These are phyloP conservation scores for Nemania sp. DNA, from an alignment of 2,329 filamentous ascomycete species.

Conservation along the genomic window DNA sequence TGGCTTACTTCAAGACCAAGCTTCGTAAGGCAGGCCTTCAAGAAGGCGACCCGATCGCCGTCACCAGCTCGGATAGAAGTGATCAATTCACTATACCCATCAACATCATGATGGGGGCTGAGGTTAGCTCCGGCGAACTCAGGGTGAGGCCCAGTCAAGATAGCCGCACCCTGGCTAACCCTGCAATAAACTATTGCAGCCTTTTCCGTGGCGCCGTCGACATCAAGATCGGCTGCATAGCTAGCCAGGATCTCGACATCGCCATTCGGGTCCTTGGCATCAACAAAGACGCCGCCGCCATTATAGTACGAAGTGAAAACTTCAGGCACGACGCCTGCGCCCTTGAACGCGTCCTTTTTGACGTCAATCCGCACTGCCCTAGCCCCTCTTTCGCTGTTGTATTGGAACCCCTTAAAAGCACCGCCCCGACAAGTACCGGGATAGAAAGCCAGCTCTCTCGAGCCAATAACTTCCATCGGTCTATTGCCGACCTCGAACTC, in stretches of 20 bases:
- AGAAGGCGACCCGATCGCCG: conserved; percentile 68
- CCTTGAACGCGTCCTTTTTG: conserved; percentile 59
- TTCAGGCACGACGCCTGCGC: conserved; percentile 55
- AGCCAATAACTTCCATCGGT: conserved; percentile 80
- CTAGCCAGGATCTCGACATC: conserved; percentile 82
- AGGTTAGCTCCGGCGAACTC: conserved; percentile 90
- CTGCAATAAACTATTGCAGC: conserved; percentile 85
- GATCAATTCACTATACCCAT: conserved; percentile 72
- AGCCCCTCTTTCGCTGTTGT: conserved; percentile 84
- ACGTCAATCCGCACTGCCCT: conserved; percentile 70
- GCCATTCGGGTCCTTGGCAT: conserved; percentile 61
- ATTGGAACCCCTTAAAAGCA: conserved; percentile 87
- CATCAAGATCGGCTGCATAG: conserved; percentile 73
- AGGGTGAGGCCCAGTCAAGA: conserved; percentile 88
- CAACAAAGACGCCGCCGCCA: conserved; percentile 90
- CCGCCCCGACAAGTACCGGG: conserved; percentile 83
- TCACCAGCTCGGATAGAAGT: conserved; percentile 70
- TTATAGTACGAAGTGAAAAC: conserved; percentile 85
- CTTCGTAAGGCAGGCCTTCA: conserved; percentile 78
- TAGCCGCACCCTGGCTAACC: conserved; percentile 75
- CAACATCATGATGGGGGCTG: conserved; percentile 64
- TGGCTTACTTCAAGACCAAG: conserved; percentile 79
- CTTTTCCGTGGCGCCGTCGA: conserved; percentile 72
- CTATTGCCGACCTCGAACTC: conserved; percentile 90
- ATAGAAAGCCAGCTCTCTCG: conserved; percentile 84